Base-by-base conservation (phyloP, 2,329 filamentous ascomycete species). In the Fusarium aywerte region DNA sequence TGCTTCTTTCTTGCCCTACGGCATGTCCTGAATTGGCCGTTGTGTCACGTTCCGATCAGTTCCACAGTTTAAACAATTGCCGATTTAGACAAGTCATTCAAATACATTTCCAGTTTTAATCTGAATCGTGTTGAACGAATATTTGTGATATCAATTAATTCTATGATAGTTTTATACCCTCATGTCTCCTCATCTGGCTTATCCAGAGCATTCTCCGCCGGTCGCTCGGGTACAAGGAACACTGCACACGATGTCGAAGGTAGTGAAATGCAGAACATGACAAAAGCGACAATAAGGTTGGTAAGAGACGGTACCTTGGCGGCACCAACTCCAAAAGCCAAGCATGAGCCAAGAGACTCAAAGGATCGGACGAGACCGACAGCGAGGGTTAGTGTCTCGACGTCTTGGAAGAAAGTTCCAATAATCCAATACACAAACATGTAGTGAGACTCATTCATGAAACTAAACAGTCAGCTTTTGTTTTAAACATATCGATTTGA, bases 391-490 rank as follows among this genome's bases (percentile, higher is more conserved):
- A 85, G 66, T 0, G 83, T 84, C 67, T 84, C 81, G 7, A 85
- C 74, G 47, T 85, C 82, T 58, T 83, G 77, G 59, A 83, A 83
- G 73, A 84, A 85, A 3, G 81, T 77, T 4, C 82, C 83, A 2
- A 85, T 76, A 15, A 84, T 71, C 82, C 82, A 85, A 72, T 84
- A 85, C 1, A 83, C 80, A 54, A 83, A 84, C 75, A 84, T 84
- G 66, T 82, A 81, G 40, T 84, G 80, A 0, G 80, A 81, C 64
- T 85, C 83, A 58, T 85, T 84, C 73, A 84, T 79, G 69, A 85
- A 83, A 11, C 74, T 77, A 2, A 0, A 8, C 2, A 18, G 5
- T 63, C 36, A 63, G 60, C 15, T 21, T 15, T 21, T 44, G 1
- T 23, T 58, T 1, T 1, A 15, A 0, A 2, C n/a, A n/a, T 12